Evolutionary conservation across 306 rosid genomes (phyloP).

Genomic region (Mimosa bimucronata): DNA sequence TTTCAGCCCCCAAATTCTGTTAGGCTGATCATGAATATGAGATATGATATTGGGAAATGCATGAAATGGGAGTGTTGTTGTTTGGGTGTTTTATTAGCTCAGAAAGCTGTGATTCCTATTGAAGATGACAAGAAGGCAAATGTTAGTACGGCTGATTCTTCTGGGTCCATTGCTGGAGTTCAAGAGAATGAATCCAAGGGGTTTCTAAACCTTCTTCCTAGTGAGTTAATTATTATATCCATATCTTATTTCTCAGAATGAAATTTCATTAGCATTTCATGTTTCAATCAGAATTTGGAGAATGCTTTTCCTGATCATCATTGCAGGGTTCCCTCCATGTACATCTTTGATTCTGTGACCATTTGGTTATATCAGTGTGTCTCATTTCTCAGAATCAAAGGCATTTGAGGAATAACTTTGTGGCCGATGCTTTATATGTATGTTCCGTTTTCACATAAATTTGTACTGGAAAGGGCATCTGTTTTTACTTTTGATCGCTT

Average conservation of each 20-base stretch:
- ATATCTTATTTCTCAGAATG: neutral
- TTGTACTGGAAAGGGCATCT: constrained; percentile 13
- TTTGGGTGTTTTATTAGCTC: constrained; percentile 50
- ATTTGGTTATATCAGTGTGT: neutral
- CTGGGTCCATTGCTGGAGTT: constrained; percentile 37
- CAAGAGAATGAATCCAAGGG: constrained; percentile 43
- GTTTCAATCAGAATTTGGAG: neutral
- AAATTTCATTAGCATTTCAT: constrained; percentile 21
- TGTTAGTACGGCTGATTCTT: constrained; percentile 41
- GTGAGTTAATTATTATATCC: constrained; percentile 64
- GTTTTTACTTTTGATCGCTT: neutral
- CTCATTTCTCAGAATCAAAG: neutral
- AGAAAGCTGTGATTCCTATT: constrained; percentile 67
- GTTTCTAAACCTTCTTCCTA: constrained; percentile 67
- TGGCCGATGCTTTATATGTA: neutral
- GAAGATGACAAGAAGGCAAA: constrained; percentile 67
- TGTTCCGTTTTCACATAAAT: constrained; percentile 11
- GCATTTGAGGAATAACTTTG: constrained; percentile 11
- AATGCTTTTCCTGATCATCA: neutral
- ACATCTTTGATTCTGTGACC: neutral
- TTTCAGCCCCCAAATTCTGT: constrained; percentile 36
- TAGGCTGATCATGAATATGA: constrained; percentile 44
- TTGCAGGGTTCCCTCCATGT: neutral
- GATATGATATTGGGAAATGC: constrained; percentile 41
- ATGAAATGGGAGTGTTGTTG: constrained; percentile 61